Conservation (phyloP, 192 early-diverging fungal species). For the Allomyces javanicus region DNA sequence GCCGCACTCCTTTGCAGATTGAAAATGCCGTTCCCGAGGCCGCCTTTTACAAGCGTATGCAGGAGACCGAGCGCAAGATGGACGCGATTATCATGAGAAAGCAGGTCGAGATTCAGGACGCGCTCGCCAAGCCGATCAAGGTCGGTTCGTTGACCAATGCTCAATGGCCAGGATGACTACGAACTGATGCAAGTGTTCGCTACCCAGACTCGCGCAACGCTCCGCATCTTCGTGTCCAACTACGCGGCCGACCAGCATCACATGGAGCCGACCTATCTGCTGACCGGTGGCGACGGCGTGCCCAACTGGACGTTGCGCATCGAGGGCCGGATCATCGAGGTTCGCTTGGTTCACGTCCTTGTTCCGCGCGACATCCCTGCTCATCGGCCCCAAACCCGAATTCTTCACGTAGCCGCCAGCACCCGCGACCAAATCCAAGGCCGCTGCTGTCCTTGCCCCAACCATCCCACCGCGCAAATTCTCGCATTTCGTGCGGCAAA, state of each 20-base stretch:
- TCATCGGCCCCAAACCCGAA: constrained; percentile 9
- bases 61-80: constrained; percentile 68
- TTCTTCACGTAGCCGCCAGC: constrained; percentile 11
- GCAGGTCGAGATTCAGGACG: constrained; percentile 70
- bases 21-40: constrained; percentile 85
- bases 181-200: background rate
- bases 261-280: constrained; percentile 23
- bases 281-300: constrained; percentile 17
- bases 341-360: constrained; percentile 4
- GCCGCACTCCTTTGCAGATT: constrained; percentile 38
- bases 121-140: constrained; percentile 51
- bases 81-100: constrained; percentile 83
- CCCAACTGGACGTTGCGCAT: constrained; percentile 84
- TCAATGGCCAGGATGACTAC: background rate
- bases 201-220: constrained; percentile 38
- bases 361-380: constrained; percentile 1
- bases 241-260: constrained; percentile 50
- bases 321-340: constrained; percentile 71
- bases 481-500: constrained; percentile 60
- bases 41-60: constrained; percentile 61
- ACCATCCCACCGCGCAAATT: constrained; percentile 51
- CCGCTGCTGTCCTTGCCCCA: constrained; percentile 3
- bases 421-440: constrained; percentile 31
- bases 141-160: constrained; percentile 10
- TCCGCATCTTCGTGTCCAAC: constrained; percentile 89